These are phyloP conservation scores for Tetracladium marchalianum DNA, from an alignment of 495 filamentous ascomycete genomes.

Conservation along the genomic window DNA sequence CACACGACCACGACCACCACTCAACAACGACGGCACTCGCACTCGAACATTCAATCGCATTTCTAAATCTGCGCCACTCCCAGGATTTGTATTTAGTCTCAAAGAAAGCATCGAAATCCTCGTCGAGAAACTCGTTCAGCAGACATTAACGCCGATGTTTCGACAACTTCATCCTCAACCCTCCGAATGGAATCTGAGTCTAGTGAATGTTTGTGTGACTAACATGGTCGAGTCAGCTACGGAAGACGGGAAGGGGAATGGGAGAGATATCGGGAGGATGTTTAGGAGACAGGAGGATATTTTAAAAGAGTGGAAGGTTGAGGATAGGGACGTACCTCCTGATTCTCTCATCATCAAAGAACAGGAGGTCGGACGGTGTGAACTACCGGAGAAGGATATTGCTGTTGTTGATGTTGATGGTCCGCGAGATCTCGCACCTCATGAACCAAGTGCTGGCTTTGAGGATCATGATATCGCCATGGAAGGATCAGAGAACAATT, in stretches of 20 bases:
- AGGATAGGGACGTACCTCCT: conserved; percentile 30
- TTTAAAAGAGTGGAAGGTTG: conserved; percentile 51
- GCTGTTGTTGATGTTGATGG: neutral
- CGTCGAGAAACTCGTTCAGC: conserved; percentile 59
- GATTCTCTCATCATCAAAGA: conserved; percentile 3
- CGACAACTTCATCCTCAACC: conserved; percentile 53
- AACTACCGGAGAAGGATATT: conserved; percentile 7
- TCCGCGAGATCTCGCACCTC: neutral
- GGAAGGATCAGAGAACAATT: conserved; percentile 20
- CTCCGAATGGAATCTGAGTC: conserved; percentile 61
- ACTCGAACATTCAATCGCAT: conserved; percentile 47
- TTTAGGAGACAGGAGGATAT: conserved; percentile 57
- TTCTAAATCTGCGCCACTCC: conserved; percentile 62
- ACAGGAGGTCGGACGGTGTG: too few species aligned
- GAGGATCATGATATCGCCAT: conserved; percentile 8
- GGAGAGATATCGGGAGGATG: conserved; percentile 56
- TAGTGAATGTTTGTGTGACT: conserved; percentile 79
- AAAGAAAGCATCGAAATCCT: conserved; percentile 43
- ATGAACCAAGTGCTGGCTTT: conserved; percentile 21
- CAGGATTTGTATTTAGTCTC: conserved; percentile 58
- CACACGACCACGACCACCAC: conserved; percentile 54
- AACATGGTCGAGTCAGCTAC: conserved; percentile 63
- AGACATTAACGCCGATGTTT: conserved; percentile 59
- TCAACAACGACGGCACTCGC: conserved; percentile 40
- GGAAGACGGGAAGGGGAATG: conserved; percentile 36